Conservation (phyloP, 805 yeast species). For the Yarrowia sp. region DNA sequence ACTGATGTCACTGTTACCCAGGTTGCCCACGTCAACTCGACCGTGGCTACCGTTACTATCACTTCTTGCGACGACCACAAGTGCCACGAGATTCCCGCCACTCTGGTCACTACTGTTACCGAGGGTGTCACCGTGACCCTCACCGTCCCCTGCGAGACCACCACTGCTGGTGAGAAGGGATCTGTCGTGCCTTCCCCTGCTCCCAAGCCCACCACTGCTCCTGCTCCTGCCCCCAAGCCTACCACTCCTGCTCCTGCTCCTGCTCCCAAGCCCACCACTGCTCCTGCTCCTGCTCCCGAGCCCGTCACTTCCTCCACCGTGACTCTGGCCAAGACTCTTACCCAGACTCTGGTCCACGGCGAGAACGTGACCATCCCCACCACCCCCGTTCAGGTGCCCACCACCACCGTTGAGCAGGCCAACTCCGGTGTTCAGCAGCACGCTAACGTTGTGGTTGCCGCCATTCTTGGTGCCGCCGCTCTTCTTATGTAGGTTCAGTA, state of each 20-base stretch:
- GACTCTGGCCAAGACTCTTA: not conserved
- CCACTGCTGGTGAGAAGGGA: not conserved
- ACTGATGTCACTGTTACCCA: not conserved
- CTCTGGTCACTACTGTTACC: constrained; percentile 12
- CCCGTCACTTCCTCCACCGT: not conserved
- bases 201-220: not conserved
- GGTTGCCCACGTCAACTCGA: not conserved
- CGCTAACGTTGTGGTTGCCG: not conserved
- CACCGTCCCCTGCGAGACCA: constrained; percentile 17
- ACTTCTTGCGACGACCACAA: constrained; percentile 11
- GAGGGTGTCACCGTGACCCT: not conserved
- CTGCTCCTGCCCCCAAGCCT: not conserved
- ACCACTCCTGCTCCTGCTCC: not conserved
- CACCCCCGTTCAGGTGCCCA: not conserved
- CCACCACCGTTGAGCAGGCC: not conserved
- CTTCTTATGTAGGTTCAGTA: not conserved
- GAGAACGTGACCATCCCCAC: not conserved
- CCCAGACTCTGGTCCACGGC: not conserved
- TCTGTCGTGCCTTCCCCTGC: not conserved
- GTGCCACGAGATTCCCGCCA: constrained; percentile 19
- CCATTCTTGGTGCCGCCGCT: constrained; percentile 12
- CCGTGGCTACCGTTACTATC: constrained; percentile 20
- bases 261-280: not conserved
- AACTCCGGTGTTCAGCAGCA: constrained; percentile 5
- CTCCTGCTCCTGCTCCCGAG: not conserved